Base-by-base conservation (phyloP, 768 basidiomycete species). In the Collybiopsis luxurians region DNA sequence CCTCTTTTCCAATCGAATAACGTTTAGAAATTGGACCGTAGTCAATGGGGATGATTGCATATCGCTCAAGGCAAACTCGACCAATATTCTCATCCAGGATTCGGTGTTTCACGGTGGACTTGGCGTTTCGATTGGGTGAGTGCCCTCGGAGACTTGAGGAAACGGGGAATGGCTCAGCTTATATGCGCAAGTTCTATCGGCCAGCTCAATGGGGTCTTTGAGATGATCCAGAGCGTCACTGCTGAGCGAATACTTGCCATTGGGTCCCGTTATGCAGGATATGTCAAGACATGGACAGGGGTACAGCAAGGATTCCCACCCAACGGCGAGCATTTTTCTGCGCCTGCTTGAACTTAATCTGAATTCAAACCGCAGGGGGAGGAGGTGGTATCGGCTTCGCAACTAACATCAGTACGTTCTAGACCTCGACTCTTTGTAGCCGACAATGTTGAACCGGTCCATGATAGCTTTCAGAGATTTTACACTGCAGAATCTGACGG, bases 21-120 rank as follows among this genome's bases (percentile, higher is more conserved):
- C 68, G 19, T 69, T 75, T 60, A 62, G 66, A 46, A 68, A 72
- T 52, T 74, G 71, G 70, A 71, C 73, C 19, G 68, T 75, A 36
- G 66, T 67, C 46, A 69, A 69, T 27, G 75, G 75, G 4, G 75
- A 76, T 49, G 75, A 76, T 59, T 70, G 68, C 46, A 70, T 76
- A 47, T 70, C 73, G 5, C 60, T 71, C 27, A 76, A 77, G 55
- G 73, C 73, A 7, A 77, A 77, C 57, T 72, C 72, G 3, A 73
- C 74, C n/a, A 68, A 73, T 51, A 76, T 76, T 27, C 63, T 72
- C 48, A 71, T 73, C n/a, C 64, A 70, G 31, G 72, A 77, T 59
- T 69, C 68, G 17, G 65, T 67, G 2, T 75, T 75, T 55, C 62
- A 69, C 53, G 68, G 67, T 26, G 75, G 74, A 3, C 68, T 69